A percentile compares a stretch with the other conserved stretches of the same genome.
Evolutionary conservation across 495 filamentous ascomycete species (phyloP).

Genomic region (Xylona heveae): DNA sequence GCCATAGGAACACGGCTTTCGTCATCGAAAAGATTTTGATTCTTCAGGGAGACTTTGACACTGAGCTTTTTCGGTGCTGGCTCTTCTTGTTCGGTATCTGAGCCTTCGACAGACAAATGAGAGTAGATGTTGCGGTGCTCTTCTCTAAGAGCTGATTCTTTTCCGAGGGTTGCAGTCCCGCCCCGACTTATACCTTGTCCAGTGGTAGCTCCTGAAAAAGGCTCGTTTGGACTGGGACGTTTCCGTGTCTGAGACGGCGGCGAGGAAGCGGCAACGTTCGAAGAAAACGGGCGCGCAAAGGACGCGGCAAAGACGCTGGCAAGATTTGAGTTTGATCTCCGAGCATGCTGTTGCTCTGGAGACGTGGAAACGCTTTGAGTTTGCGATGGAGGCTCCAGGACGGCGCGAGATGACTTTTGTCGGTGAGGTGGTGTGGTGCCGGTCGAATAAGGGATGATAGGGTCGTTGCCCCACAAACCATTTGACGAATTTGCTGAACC

Average conservation of each 20-base stretch:
- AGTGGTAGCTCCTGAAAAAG: conserved; percentile 34
- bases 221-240: conserved; percentile 44
- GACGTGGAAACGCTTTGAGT: conserved; percentile 51
- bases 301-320: conserved; percentile 46
- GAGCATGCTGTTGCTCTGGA: conserved; percentile 28
- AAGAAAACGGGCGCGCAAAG: conserved; percentile 49
- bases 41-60: conserved; percentile 47
- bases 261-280: conserved; percentile 48
- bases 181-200: background rate
- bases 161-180: conserved; percentile 18
- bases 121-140: conserved; percentile 10
- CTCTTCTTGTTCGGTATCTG: conserved; percentile 26
- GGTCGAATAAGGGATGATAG: conserved; percentile 29
- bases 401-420: conserved; percentile 6
- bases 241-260: conserved; percentile 37
- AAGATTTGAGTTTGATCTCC: conserved; percentile 30
- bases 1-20: conserved; percentile 47
- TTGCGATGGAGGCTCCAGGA: conserved; percentile 14
- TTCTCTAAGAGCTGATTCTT: conserved; percentile 13
- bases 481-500: conserved; percentile 39
- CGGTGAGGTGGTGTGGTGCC: conserved; percentile 43
- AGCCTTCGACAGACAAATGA: conserved; percentile 13
- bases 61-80: conserved; percentile 13
- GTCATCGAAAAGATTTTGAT: conserved; percentile 57
- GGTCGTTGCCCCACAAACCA: conserved; percentile 22